Base-by-base conservation (phyloP, 2,329 filamentous ascomycete species). In the Hypoxylon sp. region DNA sequence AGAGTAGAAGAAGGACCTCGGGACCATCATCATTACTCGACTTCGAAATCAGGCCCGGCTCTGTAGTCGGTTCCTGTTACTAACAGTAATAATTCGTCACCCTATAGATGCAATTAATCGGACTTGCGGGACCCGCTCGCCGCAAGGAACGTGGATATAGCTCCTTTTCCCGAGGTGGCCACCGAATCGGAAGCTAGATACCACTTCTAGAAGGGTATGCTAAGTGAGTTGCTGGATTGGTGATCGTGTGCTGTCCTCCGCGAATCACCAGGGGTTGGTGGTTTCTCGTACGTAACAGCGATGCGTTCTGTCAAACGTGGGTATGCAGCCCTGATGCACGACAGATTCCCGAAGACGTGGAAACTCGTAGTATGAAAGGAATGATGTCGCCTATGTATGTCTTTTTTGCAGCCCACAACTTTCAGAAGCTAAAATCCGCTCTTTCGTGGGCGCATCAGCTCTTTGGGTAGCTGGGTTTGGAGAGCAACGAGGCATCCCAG, bases 1-100 rank as follows among this genome's bases (percentile, higher is more conserved):
- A 53, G 75, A 73, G 55, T 77, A 75, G 64, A 80, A 74, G 72
- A 77, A 78, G 46, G 77, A 78, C 55, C 76, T 77, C 60, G 78
- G 76, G 62, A 76, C 77, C 73, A 79, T 77, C 76, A 80, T 79
- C 28, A 63, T 76, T 70, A 66, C 64, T 71, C 46, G 62, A 54
- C 41, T 37, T 55, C 46, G 46, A 60, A 34, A 53, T 55, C 53
- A 59, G 50, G 48, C 34, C 61, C 53, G 60, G 60, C 64, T 59
- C 62, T 59, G 59, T 65, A 59, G 64, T 56, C 41, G 59, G 56
- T 57, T 58, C 54, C 46, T 28, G 59, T 70, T 72, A 70, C 66
- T 68, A 70, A 69, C 39, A 57, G 51, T 44, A 68, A 66, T 56
- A 47, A 66, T 15, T 43, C 56, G 59, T 59, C 51, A 51, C 62